Evolutionary conservation across 495 filamentous ascomycete genomes (phyloP), one percentile per base, ranked within the genome.

Genomic region (Trichoderma gamsii): DNA sequence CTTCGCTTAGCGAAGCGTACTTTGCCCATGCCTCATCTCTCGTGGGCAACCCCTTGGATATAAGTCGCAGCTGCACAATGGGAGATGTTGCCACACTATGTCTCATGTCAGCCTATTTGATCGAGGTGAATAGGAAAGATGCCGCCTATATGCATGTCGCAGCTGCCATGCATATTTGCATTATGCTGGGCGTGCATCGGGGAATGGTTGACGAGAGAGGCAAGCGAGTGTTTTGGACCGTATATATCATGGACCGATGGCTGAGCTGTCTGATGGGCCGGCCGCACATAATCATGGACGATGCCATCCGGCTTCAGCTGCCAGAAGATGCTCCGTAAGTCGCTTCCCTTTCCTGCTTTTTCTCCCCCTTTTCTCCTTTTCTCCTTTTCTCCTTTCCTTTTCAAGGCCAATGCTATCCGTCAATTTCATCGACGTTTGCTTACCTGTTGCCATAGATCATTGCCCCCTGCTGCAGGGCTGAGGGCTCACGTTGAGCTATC

Each of bases 231-330:
- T 82, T 82, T 41, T 82, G 80, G 80, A 81, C 77, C 11, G 70
- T 80, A 16, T 81, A 78, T 61, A 75, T 76, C 25, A 63, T 82
- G 16, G 80, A 82, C 61, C 71, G 78, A 73, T 81, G 69, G 74
- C 44, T 81, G 67, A 77, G 78, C 69, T 80, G 79, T 64, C 68
- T 82, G 3, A 73, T 79, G 73, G 80, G 80, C 13, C 75, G 79
- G n/a, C 77, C 79, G 15, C 69, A 76, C 18, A 72, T 72, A 9
- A 72, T 78, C 16, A 68, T 68, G 3, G 74, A 80, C 52, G 76
- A 79, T 18, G 74, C 73, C 38, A 76, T 82, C 25, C 72, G 63
- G 27, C 68, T 80, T 5, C 71, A 67, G 8, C 49, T 77, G 13
- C 80, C 80, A 5, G 49, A 67, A n/a, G 75, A 77, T 35, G 66